phyloP scores from a whole-genome alignment of 1,139 yeast genomes.

The Blastobotrys ciferrii region DNA sequence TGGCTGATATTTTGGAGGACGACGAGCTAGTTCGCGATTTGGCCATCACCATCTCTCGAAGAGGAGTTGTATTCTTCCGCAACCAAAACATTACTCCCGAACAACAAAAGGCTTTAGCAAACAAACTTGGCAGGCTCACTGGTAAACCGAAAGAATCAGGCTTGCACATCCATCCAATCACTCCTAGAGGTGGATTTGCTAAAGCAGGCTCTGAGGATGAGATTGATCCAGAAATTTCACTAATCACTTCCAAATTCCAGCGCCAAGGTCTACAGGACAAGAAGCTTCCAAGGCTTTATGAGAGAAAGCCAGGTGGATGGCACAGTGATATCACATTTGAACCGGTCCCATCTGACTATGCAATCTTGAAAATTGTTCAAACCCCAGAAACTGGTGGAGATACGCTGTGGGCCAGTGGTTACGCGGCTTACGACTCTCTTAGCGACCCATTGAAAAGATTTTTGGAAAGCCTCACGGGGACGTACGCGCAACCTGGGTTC shows the following conservation, averaged over 20 bases:
- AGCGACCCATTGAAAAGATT: constrained; percentile 61
- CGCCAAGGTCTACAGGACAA: constrained; percentile 28
- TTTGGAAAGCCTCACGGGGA: constrained; percentile 56
- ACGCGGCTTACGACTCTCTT: constrained; percentile 64
- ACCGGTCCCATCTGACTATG: constrained; percentile 65
- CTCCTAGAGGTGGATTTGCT: constrained; percentile 57
- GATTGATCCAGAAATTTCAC: constrained; percentile 57
- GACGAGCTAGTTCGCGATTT: too few relatives aligned
- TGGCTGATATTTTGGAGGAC: constrained; percentile 53
- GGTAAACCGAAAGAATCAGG: too few relatives aligned
- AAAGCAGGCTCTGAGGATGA: too few relatives aligned
- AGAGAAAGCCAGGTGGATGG: too few relatives aligned
- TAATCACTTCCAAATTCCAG: constrained; percentile 41
- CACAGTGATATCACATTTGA: constrained; percentile 74
- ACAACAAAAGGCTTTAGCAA: constrained; percentile 50
- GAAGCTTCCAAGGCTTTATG: too few relatives aligned
- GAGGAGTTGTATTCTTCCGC: constrained; percentile 68
- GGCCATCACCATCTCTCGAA: constrained; percentile 60
- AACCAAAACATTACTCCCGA: constrained; percentile 55
- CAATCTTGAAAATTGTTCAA: constrained; percentile 57
- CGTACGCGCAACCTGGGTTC: constrained; percentile 70
- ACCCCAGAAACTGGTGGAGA: constrained; percentile 73
- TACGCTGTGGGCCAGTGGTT: constrained; percentile 61
- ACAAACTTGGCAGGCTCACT: constrained; percentile 58
- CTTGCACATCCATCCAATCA: constrained; percentile 72